These are phyloP conservation scores for Syncephalastrum racemosum DNA, from an alignment of 371 early-diverging fungal genomes.

Conservation along the genomic window DNA sequence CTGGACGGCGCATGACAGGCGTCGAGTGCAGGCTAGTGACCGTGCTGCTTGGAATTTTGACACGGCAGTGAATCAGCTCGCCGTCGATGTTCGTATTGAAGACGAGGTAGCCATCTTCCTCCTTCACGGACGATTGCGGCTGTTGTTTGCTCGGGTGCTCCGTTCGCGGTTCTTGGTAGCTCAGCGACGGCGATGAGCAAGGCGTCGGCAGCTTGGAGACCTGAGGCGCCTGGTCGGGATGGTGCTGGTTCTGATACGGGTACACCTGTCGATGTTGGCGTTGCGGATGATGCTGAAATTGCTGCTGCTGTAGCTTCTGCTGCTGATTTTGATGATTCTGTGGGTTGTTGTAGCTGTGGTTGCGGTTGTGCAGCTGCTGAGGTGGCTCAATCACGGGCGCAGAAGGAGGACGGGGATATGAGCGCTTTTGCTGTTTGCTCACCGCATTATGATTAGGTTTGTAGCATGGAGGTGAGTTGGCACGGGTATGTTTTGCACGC, in stretches of 20 bases:
- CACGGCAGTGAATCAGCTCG: slow-evolving; percentile 32
- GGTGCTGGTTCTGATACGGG: slow-evolving; percentile 11
- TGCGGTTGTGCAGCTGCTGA: not conserved
- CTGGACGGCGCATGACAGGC: slow-evolving; percentile 9
- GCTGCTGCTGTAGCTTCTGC: slow-evolving; percentile 19
- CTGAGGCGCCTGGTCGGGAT: not conserved
- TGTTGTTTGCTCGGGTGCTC: slow-evolving; percentile 2
- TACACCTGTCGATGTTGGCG: slow-evolving; percentile 16
- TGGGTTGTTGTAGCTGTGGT: too few relatives aligned
- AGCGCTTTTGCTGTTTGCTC: too few relatives aligned
- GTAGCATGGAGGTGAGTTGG: too few relatives aligned
- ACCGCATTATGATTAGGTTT: too few relatives aligned
- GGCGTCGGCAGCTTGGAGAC: slow-evolving; percentile 5
- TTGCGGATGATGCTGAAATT: not conserved
- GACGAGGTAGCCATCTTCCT: slow-evolving; percentile 36
- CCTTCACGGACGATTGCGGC: slow-evolving; percentile 18
- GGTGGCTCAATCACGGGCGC: slow-evolving; percentile 16
- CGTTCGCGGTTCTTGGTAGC: not conserved
- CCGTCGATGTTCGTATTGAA: slow-evolving; percentile 36
- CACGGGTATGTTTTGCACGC: slow-evolving; percentile 19
- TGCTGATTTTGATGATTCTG: slow-evolving; percentile 21
- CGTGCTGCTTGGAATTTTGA: slow-evolving; percentile 31
- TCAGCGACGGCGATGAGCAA: slow-evolving; percentile 8
- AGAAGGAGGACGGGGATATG: slow-evolving; percentile 15
- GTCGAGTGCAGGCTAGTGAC: slow-evolving; percentile 14